Conservation (phyloP, 2,329 filamentous ascomycete species). For the Colletotrichum graminicola region DNA sequence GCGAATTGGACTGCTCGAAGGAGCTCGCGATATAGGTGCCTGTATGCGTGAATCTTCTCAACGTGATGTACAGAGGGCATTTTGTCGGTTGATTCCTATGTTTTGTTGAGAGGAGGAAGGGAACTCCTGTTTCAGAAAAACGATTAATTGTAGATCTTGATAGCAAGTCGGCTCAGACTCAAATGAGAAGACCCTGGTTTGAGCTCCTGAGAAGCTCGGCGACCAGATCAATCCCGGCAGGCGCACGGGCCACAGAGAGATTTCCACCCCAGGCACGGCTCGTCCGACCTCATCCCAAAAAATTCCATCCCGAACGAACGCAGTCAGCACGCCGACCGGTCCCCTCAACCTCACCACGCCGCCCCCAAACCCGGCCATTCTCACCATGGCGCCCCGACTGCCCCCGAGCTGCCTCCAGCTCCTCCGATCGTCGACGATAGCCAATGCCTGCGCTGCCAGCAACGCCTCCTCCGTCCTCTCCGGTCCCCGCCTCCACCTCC, state of each 20-base stretch:
- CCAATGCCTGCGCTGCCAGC: conserved; percentile 24
- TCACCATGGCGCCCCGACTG: conserved; percentile 42
- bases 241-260: conserved; percentile 37
- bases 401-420: conserved; percentile 41
- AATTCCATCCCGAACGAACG: conserved; percentile 36
- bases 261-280: conserved; percentile 35
- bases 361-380: conserved; percentile 6
- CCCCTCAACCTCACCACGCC: conserved; percentile 14
- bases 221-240: conserved; percentile 4
- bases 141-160: not conserved
- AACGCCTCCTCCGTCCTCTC: conserved; percentile 15
- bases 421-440: conserved; percentile 31
- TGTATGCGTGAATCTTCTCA: conserved; percentile 74
- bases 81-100: not conserved
- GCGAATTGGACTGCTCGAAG: conserved; percentile 81
- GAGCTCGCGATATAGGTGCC: conserved; percentile 74
- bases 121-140: not conserved
- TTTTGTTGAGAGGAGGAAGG: not conserved
- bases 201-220: not conserved
- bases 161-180: not conserved
- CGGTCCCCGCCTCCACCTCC: conserved; percentile 53
- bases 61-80: conserved; percentile 48
- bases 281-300: conserved; percentile 41
- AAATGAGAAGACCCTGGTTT: conserved; percentile 7
- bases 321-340: conserved; percentile 11